A percentile compares a stretch with the other conserved stretches of the same genome.
These are phyloP conservation scores for Durotheca rogersii DNA, from an alignment of 495 filamentous ascomycete species.

Conservation along the genomic window DNA sequence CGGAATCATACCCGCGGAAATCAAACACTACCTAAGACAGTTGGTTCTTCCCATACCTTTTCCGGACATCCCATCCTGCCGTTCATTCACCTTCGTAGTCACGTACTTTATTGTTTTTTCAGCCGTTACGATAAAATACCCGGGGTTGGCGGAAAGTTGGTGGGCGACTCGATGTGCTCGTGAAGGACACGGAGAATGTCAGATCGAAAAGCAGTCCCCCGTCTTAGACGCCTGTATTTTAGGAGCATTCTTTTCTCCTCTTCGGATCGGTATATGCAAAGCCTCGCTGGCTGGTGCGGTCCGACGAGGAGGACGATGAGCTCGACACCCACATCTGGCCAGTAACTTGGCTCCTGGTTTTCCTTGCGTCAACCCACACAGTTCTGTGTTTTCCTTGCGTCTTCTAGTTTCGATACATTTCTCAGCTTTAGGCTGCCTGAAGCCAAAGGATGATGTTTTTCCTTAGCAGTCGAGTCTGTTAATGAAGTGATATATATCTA, in stretches of 20 bases:
- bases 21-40: slow-evolving; percentile 8
- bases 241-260: slow-evolving; percentile 32
- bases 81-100: slow-evolving; percentile 31
- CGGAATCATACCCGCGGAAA: slow-evolving; percentile 5
- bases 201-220: slow-evolving; percentile 25
- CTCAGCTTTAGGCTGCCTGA: slow-evolving; percentile 32
- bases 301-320: slow-evolving; percentile 20
- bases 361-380: slow-evolving; percentile 37
- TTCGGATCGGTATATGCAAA: slow-evolving; percentile 22
- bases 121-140: slow-evolving; percentile 38
- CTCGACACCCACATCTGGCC: slow-evolving; percentile 32
- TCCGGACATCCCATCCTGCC: slow-evolving; percentile 23
- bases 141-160: slow-evolving; percentile 33
- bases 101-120: slow-evolving; percentile 31
- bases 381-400: slow-evolving; percentile 34
- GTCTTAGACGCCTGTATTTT: slow-evolving; percentile 43
- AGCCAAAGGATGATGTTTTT: slow-evolving; percentile 35
- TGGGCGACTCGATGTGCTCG: slow-evolving; percentile 31
- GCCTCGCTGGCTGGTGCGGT: slow-evolving; percentile 32
- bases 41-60: slow-evolving; percentile 14
- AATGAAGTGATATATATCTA: slow-evolving; percentile 9
- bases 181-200: slow-evolving; percentile 34
- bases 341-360: slow-evolving; percentile 35
- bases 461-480: slow-evolving; percentile 18
- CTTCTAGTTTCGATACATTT: slow-evolving; percentile 31